Percentiles rank a stretch among this genome's conserved stretches.
These are phyloP conservation scores for Talaromyces adpressus DNA, from an alignment of 495 filamentous ascomycete species.

Conservation along the genomic window DNA sequence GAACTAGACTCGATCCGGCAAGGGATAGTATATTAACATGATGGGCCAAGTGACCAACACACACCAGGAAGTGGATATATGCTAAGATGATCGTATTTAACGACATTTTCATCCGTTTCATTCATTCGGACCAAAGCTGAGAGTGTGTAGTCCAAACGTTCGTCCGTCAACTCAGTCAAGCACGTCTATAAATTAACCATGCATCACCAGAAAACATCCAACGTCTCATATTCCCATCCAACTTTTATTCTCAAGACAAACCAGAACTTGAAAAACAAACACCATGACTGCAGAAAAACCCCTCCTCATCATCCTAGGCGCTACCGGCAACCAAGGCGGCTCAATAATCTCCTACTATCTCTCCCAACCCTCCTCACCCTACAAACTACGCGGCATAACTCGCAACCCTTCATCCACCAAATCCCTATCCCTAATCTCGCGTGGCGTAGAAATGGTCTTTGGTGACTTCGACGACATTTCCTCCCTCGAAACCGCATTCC, in stretches of 20 bases:
- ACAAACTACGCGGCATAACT: constrained; percentile 28
- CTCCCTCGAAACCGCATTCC: constrained; percentile 36
- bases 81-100: neutral
- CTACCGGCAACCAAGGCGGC: constrained; percentile 33
- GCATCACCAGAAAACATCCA: neutral
- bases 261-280: neutral
- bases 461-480: constrained; percentile 34
- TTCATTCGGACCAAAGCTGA: neutral
- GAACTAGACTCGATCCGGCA: neutral
- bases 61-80: neutral
- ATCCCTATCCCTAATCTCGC: constrained; percentile 21
- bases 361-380: constrained; percentile 15
- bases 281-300: constrained; percentile 11
- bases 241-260: neutral
- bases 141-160: neutral
- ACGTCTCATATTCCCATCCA: neutral
- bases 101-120: neutral
- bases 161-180: neutral
- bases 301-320: constrained; percentile 15
- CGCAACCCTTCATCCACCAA: constrained; percentile 26
- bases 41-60: neutral
- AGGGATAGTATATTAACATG: neutral
- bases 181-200: neutral
- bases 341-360: constrained; percentile 29
- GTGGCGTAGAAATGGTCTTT: constrained; percentile 42